Base-by-base conservation (phyloP, 306 rosid species). In the Casuarina glauca region DNA sequence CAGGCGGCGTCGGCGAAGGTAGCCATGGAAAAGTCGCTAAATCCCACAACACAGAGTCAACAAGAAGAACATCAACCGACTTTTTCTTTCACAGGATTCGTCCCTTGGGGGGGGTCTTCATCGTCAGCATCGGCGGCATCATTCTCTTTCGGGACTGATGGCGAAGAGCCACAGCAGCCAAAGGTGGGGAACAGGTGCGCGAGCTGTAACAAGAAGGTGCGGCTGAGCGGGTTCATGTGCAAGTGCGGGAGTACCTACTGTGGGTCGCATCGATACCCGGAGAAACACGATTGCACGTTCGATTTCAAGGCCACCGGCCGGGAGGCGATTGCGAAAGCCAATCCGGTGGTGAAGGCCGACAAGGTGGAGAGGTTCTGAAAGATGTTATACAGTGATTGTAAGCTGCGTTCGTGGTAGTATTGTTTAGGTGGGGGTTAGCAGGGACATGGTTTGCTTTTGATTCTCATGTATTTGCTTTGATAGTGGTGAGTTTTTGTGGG, bases 221-320 rank as follows among this genome's bases (percentile, higher is more conserved):
- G 90, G 2, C 9, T 88, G 61, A 80, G 81, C 3, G 95, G 95
- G 5, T 88, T 90, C 58, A 35, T 20, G 20, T 90, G 94, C 86
- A 90, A 81, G 84, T 90, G 94, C 75, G 92, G 86, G 60, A 17
- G 49, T 4, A 86, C 85, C 9, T 88, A 79, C 80, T 90, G 94
- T 36, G 89, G 86, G 53, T 36, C 53, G 9, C 94, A 90, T 12
- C 84, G 94, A 53, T 84, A 86, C 69, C 88, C 94, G 2, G 92
- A 90, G 83, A 86, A 79, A 64, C 94, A 90, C 51, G 67, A 75
- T 0, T 90, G 94, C 38, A 13, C 78, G 16, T 88, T 74, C 39
- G 92, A 90, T 53, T 90, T 78, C 86, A 86, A 79, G 71, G 20
- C 1, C 6, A 10, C 7, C 4, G 91, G 80, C 0, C 89, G 90